A percentile compares a stretch with the other conserved stretches of the same genome.
Evolutionary conservation across 768 basidiomycete genomes (phyloP).

Genomic region (Mycena sanguinolenta): DNA sequence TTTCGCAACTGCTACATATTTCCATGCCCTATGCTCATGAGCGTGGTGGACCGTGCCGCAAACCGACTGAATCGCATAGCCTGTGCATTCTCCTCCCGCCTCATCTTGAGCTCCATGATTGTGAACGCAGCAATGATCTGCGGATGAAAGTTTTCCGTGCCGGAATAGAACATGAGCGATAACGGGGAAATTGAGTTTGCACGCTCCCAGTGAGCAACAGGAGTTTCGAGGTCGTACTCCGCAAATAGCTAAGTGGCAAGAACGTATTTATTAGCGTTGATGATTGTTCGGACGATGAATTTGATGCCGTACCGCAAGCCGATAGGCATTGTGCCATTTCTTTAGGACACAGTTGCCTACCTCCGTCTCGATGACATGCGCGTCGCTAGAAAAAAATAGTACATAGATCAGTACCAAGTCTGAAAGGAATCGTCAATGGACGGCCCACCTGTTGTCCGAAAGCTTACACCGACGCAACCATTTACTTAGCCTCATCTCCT

Average conservation of each 20-base stretch:
- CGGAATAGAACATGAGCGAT: slow-evolving; percentile 1
- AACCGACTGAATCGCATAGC: too few relatives aligned
- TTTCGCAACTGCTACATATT: too few relatives aligned
- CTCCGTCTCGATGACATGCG: slow-evolving; percentile 26
- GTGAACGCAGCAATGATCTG: slow-evolving; percentile 3
- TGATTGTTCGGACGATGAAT: too few relatives aligned
- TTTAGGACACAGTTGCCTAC: slow-evolving; percentile 27
- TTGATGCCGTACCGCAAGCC: slow-evolving; percentile 18
- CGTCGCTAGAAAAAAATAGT: slow-evolving; percentile 8
- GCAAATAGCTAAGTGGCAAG: not conserved
- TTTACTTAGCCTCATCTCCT: slow-evolving; percentile 22
- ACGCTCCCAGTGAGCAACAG: slow-evolving; percentile 28
- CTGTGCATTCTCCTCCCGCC: not conserved
- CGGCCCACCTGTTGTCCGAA: slow-evolving; percentile 7
- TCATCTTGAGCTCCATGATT: not conserved
- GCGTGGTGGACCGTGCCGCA: too few relatives aligned
- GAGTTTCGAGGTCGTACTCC: slow-evolving; percentile 17
- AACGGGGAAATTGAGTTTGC: not conserved
- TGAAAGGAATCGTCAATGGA: too few relatives aligned
- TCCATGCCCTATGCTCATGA: too few relatives aligned
- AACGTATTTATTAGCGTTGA: too few relatives aligned
- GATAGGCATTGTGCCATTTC: slow-evolving; percentile 22
- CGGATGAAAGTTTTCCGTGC: not conserved
- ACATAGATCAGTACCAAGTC: too few relatives aligned
- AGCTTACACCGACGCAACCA: slow-evolving; percentile 26